Percentiles rank a stretch among this genome's conserved stretches.
Conservation (phyloP, 2,329 filamentous ascomycete species). For the Phialocephala sp. region DNA sequence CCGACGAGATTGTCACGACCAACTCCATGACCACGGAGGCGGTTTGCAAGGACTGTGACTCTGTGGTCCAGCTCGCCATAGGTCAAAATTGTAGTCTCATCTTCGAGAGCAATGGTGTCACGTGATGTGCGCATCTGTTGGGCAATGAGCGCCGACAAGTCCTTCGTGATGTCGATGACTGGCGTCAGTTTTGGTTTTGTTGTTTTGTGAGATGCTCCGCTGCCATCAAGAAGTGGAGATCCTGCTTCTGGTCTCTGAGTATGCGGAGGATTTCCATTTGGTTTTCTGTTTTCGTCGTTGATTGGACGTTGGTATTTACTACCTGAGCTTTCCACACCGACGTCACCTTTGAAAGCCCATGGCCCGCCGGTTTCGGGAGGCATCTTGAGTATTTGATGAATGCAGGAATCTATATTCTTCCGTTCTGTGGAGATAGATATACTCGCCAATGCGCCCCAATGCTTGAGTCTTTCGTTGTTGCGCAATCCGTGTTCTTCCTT, state of each 20-base stretch:
- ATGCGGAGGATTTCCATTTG: conserved; percentile 19
- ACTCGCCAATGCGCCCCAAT: conserved; percentile 18
- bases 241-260: conserved; percentile 7
- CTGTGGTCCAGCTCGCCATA: conserved; percentile 74
- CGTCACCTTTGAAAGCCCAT: conserved; percentile 18
- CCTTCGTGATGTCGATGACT: conserved; percentile 72
- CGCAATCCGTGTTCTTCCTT: conserved; percentile 10
- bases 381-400: conserved; percentile 22
- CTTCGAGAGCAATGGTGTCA: conserved; percentile 73
- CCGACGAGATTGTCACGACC: conserved; percentile 76
- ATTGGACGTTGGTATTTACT: conserved; percentile 7
- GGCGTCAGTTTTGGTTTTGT: conserved; percentile 56
- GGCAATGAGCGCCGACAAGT: conserved; percentile 74
- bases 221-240: conserved; percentile 16
- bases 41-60: conserved; percentile 67
- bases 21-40: conserved; percentile 70
- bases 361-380: conserved; percentile 21
- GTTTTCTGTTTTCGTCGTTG: conserved; percentile 16
- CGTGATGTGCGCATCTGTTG: conserved; percentile 73
- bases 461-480: conserved; percentile 13
- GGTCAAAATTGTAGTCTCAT: conserved; percentile 69
- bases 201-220: conserved; percentile 19
- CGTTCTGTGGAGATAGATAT: conserved; percentile 15
- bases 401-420: neutral
- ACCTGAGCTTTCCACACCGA: conserved; percentile 12